Evolutionary conservation across 768 basidiomycete species (phyloP).

Genomic region (Rhodosporidiobolus sp.): DNA sequence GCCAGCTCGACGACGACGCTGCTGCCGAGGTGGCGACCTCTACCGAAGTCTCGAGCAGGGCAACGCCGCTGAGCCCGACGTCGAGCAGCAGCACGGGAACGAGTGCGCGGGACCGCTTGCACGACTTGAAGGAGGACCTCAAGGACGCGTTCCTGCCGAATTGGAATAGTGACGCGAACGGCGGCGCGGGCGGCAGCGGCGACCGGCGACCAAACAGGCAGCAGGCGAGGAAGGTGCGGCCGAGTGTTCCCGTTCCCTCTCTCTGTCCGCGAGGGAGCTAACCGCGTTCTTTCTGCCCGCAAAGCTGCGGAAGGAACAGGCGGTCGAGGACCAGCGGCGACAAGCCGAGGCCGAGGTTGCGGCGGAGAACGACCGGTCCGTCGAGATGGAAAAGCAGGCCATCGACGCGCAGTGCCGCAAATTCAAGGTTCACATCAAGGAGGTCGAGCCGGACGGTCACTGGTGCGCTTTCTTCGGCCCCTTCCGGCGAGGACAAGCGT

Average conservation of each 20-base stretch:
- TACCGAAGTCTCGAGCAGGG: constrained; percentile 52
- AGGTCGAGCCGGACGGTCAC: constrained; percentile 94
- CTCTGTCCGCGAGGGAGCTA: neutral
- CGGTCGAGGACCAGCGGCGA: constrained; percentile 60
- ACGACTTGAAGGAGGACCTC: constrained; percentile 31
- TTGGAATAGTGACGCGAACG: constrained; percentile 1
- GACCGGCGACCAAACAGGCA: constrained; percentile 29
- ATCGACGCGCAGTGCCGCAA: constrained; percentile 66
- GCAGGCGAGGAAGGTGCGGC: constrained; percentile 33
- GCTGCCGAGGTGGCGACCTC: constrained; percentile 51
- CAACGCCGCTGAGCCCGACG: constrained; percentile 48
- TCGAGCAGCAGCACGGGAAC: constrained; percentile 7
- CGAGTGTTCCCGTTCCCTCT: neutral
- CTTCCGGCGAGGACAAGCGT: no score
- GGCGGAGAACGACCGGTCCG: constrained; percentile 59
- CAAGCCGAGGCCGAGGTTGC: constrained; percentile 68
- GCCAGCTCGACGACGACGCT: constrained; percentile 50
- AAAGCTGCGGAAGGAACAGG: constrained; percentile 52
- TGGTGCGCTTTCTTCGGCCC: constrained; percentile 51
- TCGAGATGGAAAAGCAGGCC: constrained; percentile 63
- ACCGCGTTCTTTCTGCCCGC: constrained; percentile 49
- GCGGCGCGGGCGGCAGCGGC: neutral
- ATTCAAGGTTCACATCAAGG: constrained; percentile 28
- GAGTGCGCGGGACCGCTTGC: constrained; percentile 9
- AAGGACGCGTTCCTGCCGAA: constrained; percentile 18